Percentiles rank a stretch among this genome's conserved stretches.
These are phyloP conservation scores for Terana coerulea DNA, from an alignment of 768 basidiomycete genomes.

Conservation along the genomic window DNA sequence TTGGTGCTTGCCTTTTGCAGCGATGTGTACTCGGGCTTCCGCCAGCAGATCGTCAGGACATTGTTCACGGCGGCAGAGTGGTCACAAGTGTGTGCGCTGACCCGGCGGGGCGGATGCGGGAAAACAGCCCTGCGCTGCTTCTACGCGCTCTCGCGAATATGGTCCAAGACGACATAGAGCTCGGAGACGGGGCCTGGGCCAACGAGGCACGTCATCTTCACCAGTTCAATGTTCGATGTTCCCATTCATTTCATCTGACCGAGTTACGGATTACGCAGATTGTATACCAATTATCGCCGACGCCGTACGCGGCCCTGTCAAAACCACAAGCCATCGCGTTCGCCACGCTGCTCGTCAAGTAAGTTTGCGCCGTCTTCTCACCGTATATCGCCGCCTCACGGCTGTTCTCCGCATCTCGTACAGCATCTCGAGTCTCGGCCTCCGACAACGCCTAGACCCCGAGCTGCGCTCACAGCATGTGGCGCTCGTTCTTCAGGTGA, in stretches of 20 bases:
- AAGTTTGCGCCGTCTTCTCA: slow-evolving; percentile 27
- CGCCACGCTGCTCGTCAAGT: slow-evolving; percentile 89
- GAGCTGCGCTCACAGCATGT: slow-evolving; percentile 40
- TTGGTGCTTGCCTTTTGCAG: slow-evolving; percentile 66
- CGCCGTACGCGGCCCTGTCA: slow-evolving; percentile 50
- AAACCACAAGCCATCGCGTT: slow-evolving; percentile 75
- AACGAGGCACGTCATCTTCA: slow-evolving; percentile 36
- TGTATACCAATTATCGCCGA: slow-evolving; percentile 47
- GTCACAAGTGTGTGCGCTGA: slow-evolving; percentile 44
- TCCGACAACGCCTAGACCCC: slow-evolving; percentile 39
- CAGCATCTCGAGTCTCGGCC: slow-evolving; percentile 62
- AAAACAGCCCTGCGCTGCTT: slow-evolving; percentile 81
- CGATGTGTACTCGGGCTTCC: slow-evolving; percentile 43
- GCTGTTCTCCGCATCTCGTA: neutral
- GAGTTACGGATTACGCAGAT: slow-evolving; percentile 41
- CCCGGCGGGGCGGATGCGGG: slow-evolving; percentile 65
- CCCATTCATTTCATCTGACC: neutral
- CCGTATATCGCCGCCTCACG: neutral
- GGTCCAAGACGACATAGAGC: slow-evolving; percentile 52
- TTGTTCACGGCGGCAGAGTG: slow-evolving; percentile 71
- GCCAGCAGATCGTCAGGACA: slow-evolving; percentile 52
- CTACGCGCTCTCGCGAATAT: slow-evolving; percentile 79
- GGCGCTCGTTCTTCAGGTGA: slow-evolving; percentile 44
- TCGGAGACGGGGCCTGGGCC: slow-evolving; percentile 48
- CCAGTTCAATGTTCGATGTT: neutral